Base-by-base conservation (phyloP, 345 rosid genomes). In the Sonneratia caseolaris region DNA sequence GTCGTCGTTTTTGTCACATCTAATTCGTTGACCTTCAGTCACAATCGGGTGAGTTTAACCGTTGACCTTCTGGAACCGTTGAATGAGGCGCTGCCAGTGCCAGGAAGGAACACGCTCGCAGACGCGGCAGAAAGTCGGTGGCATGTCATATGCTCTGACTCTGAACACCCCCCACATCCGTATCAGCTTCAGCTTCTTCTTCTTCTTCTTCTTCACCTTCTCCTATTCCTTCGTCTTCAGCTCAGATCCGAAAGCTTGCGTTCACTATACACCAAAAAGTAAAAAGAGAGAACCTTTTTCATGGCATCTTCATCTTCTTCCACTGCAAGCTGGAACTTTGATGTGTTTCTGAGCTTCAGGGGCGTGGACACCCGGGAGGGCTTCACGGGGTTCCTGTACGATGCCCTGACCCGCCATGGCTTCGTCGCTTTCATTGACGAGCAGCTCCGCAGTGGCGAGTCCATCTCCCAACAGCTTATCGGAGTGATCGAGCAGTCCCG, bases 281-380 rank as follows among this genome's bases (percentile, higher is more conserved):
- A 55, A 8, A 22, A 48, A 69, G n/a, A 38, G 71, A 27, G 32
- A 27, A 27, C 45, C 68, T n/a, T 73, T 70, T 59, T 12, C 49
- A 37, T 55, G 59, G 59, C 71, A 13, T 55, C 75, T 21, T 66
- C 75, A 21, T 66, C 70, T 0, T 35, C 73, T 70, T 27, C 37
- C 64, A 24, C 70, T 7, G 61, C 69, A 64, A 45, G 53, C 14
- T 70, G 71, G 78, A 76, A 66, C 24, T 79, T 72, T 51, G 82
- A 82, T 12, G 80, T 76, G 66, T 82, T 79, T 74, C 67, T 79
- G 70, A 82, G 84, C 62, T 81, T 78, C 61, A 43, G 81, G 65
- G 81, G 81, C 0, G 76, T 73, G n/a, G 81, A 78, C 76, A 76
- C 79, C 43, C 74, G 82, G 37, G 70, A 76, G 27, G 76, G 68